Percentiles rank a stretch among this genome's conserved stretches.
Evolutionary conservation across 2,329 filamentous ascomycete genomes (phyloP).

Genomic region (Ophiocordyceps camponoti-leonardi): DNA sequence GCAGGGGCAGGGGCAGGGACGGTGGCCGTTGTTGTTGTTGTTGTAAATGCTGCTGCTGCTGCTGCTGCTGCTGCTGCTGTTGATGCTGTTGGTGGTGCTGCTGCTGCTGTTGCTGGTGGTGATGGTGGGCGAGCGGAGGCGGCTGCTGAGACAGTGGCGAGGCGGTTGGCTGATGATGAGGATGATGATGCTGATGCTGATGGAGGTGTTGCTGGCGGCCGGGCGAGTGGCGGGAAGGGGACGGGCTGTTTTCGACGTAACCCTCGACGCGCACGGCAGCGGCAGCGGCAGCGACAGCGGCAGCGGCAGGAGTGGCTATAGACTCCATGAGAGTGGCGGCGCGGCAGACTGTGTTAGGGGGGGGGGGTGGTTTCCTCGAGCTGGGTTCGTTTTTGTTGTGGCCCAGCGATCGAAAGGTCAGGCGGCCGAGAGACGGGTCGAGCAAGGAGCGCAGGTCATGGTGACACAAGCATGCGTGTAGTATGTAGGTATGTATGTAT

Average conservation of each 20-base stretch:
- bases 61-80: neutral
- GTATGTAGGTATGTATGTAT: too few relatives aligned
- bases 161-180: neutral
- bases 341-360: too few relatives aligned
- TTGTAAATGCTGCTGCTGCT: too few relatives aligned
- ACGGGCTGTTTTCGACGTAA: neutral
- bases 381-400: too few relatives aligned
- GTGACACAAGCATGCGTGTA: neutral
- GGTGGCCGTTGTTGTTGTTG: too few relatives aligned
- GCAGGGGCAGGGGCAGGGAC: neutral
- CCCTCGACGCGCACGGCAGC: neutral
- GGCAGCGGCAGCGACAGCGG: too few relatives aligned
- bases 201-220: slow-evolving; percentile 1
- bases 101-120: slow-evolving; percentile 10
- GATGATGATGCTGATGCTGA: slow-evolving; percentile 2
- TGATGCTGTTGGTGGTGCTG: slow-evolving; percentile 5
- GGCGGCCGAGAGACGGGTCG: neutral
- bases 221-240: neutral
- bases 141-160: neutral
- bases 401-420: neutral
- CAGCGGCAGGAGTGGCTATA: neutral
- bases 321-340: neutral
- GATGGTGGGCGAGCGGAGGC: slow-evolving; percentile 4
- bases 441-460: neutral
- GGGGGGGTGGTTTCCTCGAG: too few relatives aligned